Percentiles rank a stretch among this genome's conserved stretches.
These are phyloP conservation scores for Blastobotrys apis DNA, from an alignment of 1,139 yeast species.

Conservation along the genomic window DNA sequence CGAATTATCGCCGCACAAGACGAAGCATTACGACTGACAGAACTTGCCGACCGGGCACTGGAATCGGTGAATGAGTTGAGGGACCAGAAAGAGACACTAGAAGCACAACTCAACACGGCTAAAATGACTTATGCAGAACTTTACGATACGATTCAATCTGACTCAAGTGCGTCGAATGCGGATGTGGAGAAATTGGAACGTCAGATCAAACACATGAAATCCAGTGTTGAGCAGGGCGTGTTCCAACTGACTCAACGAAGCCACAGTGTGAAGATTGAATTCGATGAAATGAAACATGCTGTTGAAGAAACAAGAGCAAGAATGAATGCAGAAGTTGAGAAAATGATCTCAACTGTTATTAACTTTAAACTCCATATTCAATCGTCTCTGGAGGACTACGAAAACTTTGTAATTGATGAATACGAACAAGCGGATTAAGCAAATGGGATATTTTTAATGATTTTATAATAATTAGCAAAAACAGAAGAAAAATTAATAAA, in stretches of 20 bases:
- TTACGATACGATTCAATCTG: slow-evolving; percentile 53
- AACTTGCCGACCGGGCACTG: slow-evolving; percentile 51
- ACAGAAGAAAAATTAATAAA: not conserved
- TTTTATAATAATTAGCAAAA: not conserved
- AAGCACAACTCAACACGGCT: slow-evolving; percentile 50
- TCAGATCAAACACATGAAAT: slow-evolving; percentile 52
- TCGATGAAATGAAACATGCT: slow-evolving; percentile 48
- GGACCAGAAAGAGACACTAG: slow-evolving; percentile 56
- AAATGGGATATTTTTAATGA: not conserved
- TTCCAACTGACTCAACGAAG: slow-evolving; percentile 54
- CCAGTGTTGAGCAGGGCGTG: slow-evolving; percentile 51
- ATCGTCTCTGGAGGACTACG: slow-evolving; percentile 53
- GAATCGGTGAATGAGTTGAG: slow-evolving; percentile 55
- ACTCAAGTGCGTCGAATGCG: slow-evolving; percentile 51
- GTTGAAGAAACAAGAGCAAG: slow-evolving; percentile 47
- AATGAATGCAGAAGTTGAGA: slow-evolving; percentile 51
- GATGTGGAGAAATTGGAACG: slow-evolving; percentile 65
- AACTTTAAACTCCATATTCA: slow-evolving; percentile 65
- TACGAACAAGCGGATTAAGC: slow-evolving; percentile 27
- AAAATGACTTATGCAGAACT: slow-evolving; percentile 57
- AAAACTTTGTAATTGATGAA: slow-evolving; percentile 35
- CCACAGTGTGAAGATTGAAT: slow-evolving; percentile 52
- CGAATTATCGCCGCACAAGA: slow-evolving; percentile 55
- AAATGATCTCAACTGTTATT: slow-evolving; percentile 55
- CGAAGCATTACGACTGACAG: slow-evolving; percentile 56